Base-by-base conservation (phyloP, 352 stramenopile genomes). In the Phytopythium vexans region DNA sequence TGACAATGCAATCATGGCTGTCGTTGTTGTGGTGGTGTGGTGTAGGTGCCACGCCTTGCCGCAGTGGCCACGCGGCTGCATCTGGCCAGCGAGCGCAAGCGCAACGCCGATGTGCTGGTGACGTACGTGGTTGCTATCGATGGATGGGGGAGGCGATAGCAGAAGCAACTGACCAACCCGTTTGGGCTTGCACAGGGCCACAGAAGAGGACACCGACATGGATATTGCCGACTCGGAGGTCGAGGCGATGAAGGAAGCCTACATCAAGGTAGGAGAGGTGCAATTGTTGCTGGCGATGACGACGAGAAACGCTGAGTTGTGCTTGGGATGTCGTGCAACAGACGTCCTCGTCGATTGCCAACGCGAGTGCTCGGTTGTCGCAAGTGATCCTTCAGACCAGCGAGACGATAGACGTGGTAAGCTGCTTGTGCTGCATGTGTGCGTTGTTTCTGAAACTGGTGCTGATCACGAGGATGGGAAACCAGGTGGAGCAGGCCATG, bases 391-490 rank as follows among this genome's bases (percentile, higher is more conserved):
- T 59, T 31, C 66, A 87, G 46, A 88, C 80, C 14, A 82, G 57
- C 10, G 80, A 87, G 60, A 87, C 80, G 15, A 85, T 90, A 49
- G 70, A 64, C 38, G 79, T 90, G 57, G 80, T 90, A 75, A 27
- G 65, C 45, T 10, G 15, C 7, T 4, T 10, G 2, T 27, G n/a
- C 16, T 38, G 4, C 1, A 43, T 6, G 11, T 15, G 34, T n/a
- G 27, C 14, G 41, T 38, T 42, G n/a, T 6, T 56, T 21, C 1
- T 52, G 11, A 41, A 32, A 32, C 64, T 38, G 6, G 14, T 42
- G 4, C 11, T 36, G 6, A 7, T 33, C 5, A 9, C 27, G 38
- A 7, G 3, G n/a, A 7, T 50, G 21, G 58, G 0, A n/a, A 8
- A 43, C 1, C 53, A 89, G 82, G 71, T 89, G 15, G 74, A 88